Conservation (phyloP, 2,329 filamentous ascomycete species). For the Microcyclospora tardicrescens region DNA sequence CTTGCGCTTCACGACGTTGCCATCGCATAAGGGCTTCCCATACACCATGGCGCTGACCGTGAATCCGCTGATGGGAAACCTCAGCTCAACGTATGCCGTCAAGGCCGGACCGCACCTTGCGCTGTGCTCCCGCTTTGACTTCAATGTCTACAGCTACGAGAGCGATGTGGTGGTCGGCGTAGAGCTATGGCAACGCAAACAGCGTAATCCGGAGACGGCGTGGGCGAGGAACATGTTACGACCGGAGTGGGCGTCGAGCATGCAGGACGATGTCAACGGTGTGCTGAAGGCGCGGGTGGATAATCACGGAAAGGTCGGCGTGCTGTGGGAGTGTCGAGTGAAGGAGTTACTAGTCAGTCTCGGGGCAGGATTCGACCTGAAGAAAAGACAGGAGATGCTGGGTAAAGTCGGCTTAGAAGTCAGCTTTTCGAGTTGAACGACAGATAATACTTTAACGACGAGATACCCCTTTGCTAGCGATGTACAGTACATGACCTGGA, state of each 20-base stretch:
- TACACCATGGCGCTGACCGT: slow-evolving; percentile 87
- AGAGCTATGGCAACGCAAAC: slow-evolving; percentile 67
- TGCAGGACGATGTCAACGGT: slow-evolving; percentile 53
- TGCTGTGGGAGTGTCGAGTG: slow-evolving; percentile 85
- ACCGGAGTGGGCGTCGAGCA: slow-evolving; percentile 26
- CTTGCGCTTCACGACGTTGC: slow-evolving; percentile 76
- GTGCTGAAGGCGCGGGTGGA: slow-evolving; percentile 84
- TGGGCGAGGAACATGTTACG: slow-evolving; percentile 32
- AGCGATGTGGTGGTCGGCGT: slow-evolving; percentile 83
- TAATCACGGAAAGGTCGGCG: slow-evolving; percentile 70
- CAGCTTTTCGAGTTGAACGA: slow-evolving; percentile 50
- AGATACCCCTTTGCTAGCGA: neutral
- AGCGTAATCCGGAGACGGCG: slow-evolving; percentile 26
- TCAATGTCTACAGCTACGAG: slow-evolving; percentile 97
- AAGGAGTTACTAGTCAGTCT: slow-evolving; percentile 89
- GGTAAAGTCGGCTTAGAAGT: slow-evolving; percentile 65
- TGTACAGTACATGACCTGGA: neutral
- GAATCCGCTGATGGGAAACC: slow-evolving; percentile 86
- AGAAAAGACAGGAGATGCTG: slow-evolving; percentile 62
- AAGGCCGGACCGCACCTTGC: slow-evolving; percentile 72
- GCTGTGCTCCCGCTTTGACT: slow-evolving; percentile 82
- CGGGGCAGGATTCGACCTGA: slow-evolving; percentile 72
- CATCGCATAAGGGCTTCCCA: slow-evolving; percentile 68
- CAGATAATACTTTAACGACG: neutral
- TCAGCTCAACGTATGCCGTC: slow-evolving; percentile 84